Base-by-base conservation (phyloP, 1,284 basidiomycete genomes). In the Phylloporus sp. region DNA sequence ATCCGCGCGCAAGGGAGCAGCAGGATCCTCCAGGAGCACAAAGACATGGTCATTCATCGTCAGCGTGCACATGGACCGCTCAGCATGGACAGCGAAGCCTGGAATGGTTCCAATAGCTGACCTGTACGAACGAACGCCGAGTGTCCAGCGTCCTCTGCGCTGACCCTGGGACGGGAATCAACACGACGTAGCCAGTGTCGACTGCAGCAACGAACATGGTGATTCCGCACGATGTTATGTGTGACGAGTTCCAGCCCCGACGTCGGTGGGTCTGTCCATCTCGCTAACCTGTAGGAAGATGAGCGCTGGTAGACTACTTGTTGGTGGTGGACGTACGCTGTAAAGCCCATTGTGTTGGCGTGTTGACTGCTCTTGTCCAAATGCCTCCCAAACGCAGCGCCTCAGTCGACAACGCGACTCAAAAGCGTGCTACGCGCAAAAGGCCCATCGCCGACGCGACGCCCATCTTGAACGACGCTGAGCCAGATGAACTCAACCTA, bases 31-130 rank as follows among this genome's bases (percentile, higher is more conserved):
- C 32, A 94, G 79, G 6, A 89, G 84, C 37, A 93, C 91, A 75
- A 93, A 94, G 35, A 91, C 90, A 71, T 91, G 89, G 52, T 93
- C 88, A 68, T 89, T 87, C 89, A 93, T 91, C 8, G 91, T 91
- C 29, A 94, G 82, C 35, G 90, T 82, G 72, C 85, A 90, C 87
- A 94, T 92, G 2, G 85, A 85, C 39, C 92, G 85, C 73, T 93
- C 91, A 15, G 85, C 81, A n/a, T 82, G 81, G 41, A 86, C 73
- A 56, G 86, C 82, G 60, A 85, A 74, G 25, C 85, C 85, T 20
- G 86, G 85, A 60, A 85, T 82, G 63, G 86, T 83, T 25, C 84
- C 82, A 8, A 93, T 80, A 20, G 85, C 88, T 3, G 92, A 93
- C 39, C 92, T 88, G 76, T 90, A 94, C 5, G 91, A 91, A 68